Conservation (phyloP, 1,284 basidiomycete genomes). For the Takashimella koratensis region DNA sequence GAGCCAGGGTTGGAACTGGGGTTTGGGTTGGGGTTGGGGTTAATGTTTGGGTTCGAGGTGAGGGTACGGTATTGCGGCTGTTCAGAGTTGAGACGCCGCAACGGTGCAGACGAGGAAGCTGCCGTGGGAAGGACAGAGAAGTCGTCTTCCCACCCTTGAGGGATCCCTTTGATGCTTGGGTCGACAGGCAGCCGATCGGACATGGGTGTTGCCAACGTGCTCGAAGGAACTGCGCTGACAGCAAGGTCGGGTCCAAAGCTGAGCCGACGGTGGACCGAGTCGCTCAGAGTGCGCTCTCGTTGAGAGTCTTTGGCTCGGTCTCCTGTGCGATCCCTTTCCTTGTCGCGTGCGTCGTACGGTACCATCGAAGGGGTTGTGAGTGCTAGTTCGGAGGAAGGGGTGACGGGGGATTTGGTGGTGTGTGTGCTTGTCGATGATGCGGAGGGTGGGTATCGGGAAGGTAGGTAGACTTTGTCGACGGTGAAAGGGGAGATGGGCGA, state of each 20-base stretch:
- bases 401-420: neutral
- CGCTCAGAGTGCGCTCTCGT: too few species aligned
- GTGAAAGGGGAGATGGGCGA: neutral
- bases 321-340: neutral
- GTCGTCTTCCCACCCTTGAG: slow-evolving; percentile 29
- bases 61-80: too few species aligned
- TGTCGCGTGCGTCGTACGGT: neutral
- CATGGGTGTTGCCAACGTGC: neutral
- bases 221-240: neutral
- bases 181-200: slow-evolving; percentile 1
- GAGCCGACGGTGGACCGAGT: neutral
- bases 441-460: neutral
- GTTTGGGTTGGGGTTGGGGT: too few species aligned
- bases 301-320: neutral
- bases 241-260: neutral
- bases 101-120: neutral
- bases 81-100: neutral
- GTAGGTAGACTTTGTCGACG: neutral
- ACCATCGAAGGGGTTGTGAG: neutral
- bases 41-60: neutral
- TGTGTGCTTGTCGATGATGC: neutral
- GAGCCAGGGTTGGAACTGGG: neutral
- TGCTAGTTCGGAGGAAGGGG: neutral
- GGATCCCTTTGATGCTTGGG: slow-evolving; percentile 19
- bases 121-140: slow-evolving; percentile 5